phyloP scores from a whole-genome alignment of 768 basidiomycete genomes.

The Panaeolus papilionaceus region DNA sequence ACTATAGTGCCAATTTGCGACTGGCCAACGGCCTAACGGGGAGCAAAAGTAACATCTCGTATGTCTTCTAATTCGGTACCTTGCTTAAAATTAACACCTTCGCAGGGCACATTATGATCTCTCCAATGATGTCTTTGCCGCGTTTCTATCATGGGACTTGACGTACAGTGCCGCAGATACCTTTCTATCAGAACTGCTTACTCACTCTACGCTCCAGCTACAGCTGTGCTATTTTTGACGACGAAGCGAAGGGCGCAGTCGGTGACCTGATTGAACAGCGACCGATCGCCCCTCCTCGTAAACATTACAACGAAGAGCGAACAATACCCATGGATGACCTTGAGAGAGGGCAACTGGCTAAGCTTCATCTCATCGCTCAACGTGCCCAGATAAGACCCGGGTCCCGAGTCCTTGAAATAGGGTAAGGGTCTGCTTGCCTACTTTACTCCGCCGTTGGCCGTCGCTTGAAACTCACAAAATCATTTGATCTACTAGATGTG shows the following conservation, averaged over 20 bases:
- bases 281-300: constrained; percentile 20
- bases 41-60: constrained; percentile 25
- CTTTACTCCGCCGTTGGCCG: neutral
- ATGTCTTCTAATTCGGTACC: neutral
- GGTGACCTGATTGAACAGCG: constrained; percentile 19
- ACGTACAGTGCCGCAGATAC: constrained; percentile 13
- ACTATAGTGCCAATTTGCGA: constrained; percentile 19
- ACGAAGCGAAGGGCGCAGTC: constrained; percentile 19
- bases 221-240: constrained; percentile 22
- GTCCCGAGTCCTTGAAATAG: constrained; percentile 22
- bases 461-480: neutral
- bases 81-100: neutral
- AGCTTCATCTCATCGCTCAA: constrained; percentile 20
- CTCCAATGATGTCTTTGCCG: constrained; percentile 23
- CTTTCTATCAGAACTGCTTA: neutral
- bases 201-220: constrained; percentile 10
- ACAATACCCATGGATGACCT: constrained; percentile 20
- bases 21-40: constrained; percentile 20
- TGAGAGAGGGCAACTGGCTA: constrained; percentile 23
- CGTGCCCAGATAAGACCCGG: constrained; percentile 19
- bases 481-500: constrained; percentile 15
- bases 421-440: constrained; percentile 3
- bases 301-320: constrained; percentile 9
- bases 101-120: constrained; percentile 22
- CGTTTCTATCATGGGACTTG: constrained; percentile 24